Evolutionary conservation across 257 asterid species (phyloP).

Genomic region (Nicotiana tabacum): DNA sequence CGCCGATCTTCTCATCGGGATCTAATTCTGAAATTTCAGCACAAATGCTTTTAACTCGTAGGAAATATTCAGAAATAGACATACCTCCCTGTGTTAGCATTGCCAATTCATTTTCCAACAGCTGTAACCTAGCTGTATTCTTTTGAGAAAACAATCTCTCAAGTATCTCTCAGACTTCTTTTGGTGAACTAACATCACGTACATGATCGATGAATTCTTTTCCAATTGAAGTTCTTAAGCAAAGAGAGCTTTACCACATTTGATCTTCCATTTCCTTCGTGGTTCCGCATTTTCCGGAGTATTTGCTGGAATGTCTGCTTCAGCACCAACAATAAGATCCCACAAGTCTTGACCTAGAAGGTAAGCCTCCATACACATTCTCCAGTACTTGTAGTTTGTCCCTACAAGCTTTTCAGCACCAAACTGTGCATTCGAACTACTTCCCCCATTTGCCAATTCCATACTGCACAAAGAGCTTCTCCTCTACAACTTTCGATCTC

Average conservation of each 20-base stretch:
- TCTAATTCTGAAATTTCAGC: slow-evolving; percentile 12
- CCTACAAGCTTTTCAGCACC: slow-evolving; percentile 19
- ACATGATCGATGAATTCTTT: slow-evolving; percentile 16
- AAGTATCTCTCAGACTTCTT: not conserved
- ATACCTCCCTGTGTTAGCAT: not conserved
- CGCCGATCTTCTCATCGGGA: not conserved
- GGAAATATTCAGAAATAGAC: slow-evolving; percentile 9
- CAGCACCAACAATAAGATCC: not conserved
- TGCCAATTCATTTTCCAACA: slow-evolving; percentile 10
- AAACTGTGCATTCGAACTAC: not conserved
- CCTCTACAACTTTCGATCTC: not conserved
- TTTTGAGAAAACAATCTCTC: not conserved
- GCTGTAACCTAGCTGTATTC: slow-evolving; percentile 4
- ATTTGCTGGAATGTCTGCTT: not conserved
- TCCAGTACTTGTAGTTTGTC: slow-evolving; percentile 13
- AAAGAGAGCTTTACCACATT: slow-evolving; percentile 13
- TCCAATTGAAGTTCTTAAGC: slow-evolving; percentile 12
- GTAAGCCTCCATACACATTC: slow-evolving; percentile 20
- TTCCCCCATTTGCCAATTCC: slow-evolving; percentile 8
- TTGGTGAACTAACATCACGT: not conserved
- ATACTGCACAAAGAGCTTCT: not conserved
- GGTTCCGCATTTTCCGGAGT: slow-evolving; percentile 11
- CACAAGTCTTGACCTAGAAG: slow-evolving; percentile 14
- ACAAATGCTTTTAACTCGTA: not conserved
- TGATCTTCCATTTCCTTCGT: slow-evolving; percentile 16